Conservation (phyloP, 2,329 filamentous ascomycete species). For the Helotiales sp. region DNA sequence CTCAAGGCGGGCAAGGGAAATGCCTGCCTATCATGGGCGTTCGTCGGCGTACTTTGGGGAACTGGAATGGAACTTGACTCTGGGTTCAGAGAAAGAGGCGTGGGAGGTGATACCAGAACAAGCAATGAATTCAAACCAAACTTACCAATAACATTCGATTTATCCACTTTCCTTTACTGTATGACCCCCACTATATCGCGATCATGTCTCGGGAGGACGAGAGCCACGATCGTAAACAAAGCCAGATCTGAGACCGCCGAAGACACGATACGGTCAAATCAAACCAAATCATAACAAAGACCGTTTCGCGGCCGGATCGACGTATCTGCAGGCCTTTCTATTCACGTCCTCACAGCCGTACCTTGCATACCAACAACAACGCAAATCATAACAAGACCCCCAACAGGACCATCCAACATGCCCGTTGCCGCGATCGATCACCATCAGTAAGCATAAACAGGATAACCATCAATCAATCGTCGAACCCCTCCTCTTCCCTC, state of each 20-base stretch:
- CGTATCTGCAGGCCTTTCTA: constrained; percentile 17
- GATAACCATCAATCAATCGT: constrained; percentile 6
- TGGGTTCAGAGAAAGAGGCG: constrained; percentile 26
- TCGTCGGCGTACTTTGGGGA: constrained; percentile 30
- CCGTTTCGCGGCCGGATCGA: constrained; percentile 19
- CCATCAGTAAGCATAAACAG: constrained; percentile 10
- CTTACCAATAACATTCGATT: constrained; percentile 11
- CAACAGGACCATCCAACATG: constrained; percentile 4
- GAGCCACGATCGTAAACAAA: constrained; percentile 20
- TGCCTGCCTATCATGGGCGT: constrained; percentile 25
- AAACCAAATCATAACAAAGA: constrained; percentile 24
- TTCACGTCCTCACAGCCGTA: constrained; percentile 13
- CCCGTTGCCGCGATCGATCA: constrained; percentile 4
- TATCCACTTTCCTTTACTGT: neutral
- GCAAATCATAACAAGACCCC: constrained; percentile 13
- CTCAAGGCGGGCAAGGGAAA: constrained; percentile 12
- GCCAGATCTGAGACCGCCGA: constrained; percentile 23
- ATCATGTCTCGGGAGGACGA: constrained; percentile 3
- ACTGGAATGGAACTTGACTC: constrained; percentile 21
- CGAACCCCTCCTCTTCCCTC: neutral
- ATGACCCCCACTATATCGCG: neutral
- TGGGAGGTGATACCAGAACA: constrained; percentile 36
- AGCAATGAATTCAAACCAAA: constrained; percentile 29
- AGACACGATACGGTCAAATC: neutral
- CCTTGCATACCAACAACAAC: constrained; percentile 4